Evolutionary conservation across 768 basidiomycete genomes (phyloP), one percentile per base, ranked within the genome.

Genomic region (Tulasnella calospora): DNA sequence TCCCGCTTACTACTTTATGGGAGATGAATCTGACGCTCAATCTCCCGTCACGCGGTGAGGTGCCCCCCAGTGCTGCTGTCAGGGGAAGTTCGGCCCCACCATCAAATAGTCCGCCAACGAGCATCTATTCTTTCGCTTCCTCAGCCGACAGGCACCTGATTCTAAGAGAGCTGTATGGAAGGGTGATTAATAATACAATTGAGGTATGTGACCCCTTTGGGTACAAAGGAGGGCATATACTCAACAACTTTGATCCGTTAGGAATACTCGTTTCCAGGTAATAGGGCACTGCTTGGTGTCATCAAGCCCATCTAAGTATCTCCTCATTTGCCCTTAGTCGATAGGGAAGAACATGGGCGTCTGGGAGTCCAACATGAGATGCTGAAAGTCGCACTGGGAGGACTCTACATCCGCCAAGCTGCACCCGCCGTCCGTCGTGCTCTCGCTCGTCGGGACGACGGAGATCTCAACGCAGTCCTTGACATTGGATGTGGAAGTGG

Each of bases 401-500:
- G 67, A 13, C 55, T 76, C 10, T 76, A 57, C 19, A 19, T 44
- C 2, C 36, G 30, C 12, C 55, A 33, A 38, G 75, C 47, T 3
- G 67, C 67, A 0, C 61, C 61, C 2, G 73, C 73, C 1, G 55
- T 76, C 36, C 75, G 75, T 13, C 55, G 67, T 6, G 75, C 55
- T 9, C 75, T 76, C 1, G 30, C 75, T 7, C 23, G 23, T 3
- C 10, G 61, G 19, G 40, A 38, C 17, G 46, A 76, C 21, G 57
- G 57, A 23, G 55, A 35, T 17, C 30, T 30, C n/a, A 47, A 47
- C 23, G 30, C 36, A 27, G 35, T 76, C 4, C n/a, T 76, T 1
- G 75, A 76, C 38, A 69, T 76, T 38, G 75, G 75, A 10, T 69
- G 57, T 33, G 75, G 75, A 0, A 55, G 46, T 27, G 75, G 75